phyloP scores from a whole-genome alignment of 345 rosid species.

The Brassica cretica region DNA sequence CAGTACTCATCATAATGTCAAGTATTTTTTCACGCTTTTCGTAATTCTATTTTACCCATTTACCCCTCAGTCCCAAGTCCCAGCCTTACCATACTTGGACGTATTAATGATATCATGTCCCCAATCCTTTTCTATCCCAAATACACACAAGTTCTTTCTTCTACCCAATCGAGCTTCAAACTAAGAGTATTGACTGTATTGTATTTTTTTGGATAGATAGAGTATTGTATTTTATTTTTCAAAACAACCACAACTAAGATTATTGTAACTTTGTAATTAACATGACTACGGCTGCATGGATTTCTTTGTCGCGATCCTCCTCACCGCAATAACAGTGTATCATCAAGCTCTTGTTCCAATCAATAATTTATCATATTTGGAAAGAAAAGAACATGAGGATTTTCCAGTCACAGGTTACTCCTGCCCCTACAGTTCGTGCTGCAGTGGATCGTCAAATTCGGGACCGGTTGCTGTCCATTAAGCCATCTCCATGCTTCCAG shows the following conservation, averaged over 20 bases:
- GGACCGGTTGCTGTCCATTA: no score
- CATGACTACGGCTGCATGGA: background rate
- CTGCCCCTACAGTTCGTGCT: no score
- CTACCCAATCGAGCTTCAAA: background rate
- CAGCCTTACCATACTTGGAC: background rate
- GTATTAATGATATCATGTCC: constrained; percentile 2
- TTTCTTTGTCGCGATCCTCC: no score
- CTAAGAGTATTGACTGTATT: background rate
- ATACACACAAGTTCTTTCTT: background rate
- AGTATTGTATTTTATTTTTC: no score
- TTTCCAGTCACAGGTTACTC: no score
- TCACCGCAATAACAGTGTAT: no score
- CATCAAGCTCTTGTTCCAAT: no score
- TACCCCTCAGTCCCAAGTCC: background rate
- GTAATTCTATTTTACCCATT: background rate
- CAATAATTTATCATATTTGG: no score
- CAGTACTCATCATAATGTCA: constrained; percentile 54
- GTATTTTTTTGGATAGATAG: no score
- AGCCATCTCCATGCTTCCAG: no score
- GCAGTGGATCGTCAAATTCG: no score
- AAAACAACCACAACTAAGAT: background rate
- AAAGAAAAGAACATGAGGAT: no score
- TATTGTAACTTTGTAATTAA: background rate
- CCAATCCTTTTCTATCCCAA: background rate
- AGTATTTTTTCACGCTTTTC: constrained; percentile 21